Conservation (phyloP, 2,329 filamentous ascomycete species). For the Verticillium nonalfalfae region DNA sequence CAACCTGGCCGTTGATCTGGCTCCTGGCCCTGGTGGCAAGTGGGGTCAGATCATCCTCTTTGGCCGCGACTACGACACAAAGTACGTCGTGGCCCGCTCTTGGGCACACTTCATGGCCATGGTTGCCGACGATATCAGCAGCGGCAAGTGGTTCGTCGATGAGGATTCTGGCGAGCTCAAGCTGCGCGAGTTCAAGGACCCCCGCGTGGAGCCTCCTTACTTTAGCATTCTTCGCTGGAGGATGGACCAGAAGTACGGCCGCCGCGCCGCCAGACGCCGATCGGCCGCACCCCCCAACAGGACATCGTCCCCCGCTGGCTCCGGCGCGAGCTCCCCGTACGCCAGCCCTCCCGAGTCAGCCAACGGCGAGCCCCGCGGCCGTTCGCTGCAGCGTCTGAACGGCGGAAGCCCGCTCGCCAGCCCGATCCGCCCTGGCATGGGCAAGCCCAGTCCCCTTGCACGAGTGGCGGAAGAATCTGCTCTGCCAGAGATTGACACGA, state of each 20-base stretch:
- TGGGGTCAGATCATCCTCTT: slow-evolving; percentile 98
- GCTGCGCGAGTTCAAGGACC: slow-evolving; percentile 82
- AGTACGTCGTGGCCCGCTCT: slow-evolving; percentile 90
- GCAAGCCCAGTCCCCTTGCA: slow-evolving; percentile 66
- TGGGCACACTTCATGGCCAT: slow-evolving; percentile 84
- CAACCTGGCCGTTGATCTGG: slow-evolving; percentile 88
- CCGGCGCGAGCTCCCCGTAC: slow-evolving; percentile 54
- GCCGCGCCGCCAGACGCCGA: slow-evolving; percentile 49
- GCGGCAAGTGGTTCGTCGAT: slow-evolving; percentile 85
- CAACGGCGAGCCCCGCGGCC: slow-evolving; percentile 56
- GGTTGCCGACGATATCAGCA: slow-evolving; percentile 84
- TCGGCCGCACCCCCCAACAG: slow-evolving; percentile 39
- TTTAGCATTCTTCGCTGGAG: slow-evolving; percentile 94
- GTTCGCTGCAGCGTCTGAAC: slow-evolving; percentile 64
- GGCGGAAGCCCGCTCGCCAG: slow-evolving; percentile 57
- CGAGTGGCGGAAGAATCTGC: slow-evolving; percentile 65
- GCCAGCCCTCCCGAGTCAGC: slow-evolving; percentile 47
- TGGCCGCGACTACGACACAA: slow-evolving; percentile 96
- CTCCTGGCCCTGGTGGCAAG: slow-evolving; percentile 79
- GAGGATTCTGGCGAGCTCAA: slow-evolving; percentile 90
- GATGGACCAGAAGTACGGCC: slow-evolving; percentile 89
- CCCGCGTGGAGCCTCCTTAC: slow-evolving; percentile 86
- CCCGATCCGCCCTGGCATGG: slow-evolving; percentile 58
- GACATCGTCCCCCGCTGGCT: slow-evolving; percentile 37
- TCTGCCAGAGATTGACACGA: slow-evolving; percentile 26